Conservation (phyloP, 2,329 filamentous ascomycete genomes). For the Epichloe baconii region DNA sequence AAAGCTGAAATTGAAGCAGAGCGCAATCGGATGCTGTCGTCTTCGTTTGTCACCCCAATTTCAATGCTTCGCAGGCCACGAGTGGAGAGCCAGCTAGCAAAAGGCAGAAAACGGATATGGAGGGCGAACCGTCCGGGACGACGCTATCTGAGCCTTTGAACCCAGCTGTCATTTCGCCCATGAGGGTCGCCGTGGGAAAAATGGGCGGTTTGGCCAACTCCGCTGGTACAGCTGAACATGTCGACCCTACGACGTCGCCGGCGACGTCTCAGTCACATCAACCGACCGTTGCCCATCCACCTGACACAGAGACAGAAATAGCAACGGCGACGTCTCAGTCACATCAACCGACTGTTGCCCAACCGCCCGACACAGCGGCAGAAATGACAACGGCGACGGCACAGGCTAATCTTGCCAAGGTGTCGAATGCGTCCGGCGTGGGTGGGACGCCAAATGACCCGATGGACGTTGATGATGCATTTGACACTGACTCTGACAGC, state of each 20-base stretch:
- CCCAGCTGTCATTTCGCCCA: slow-evolving; percentile 1
- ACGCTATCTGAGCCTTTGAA: neutral
- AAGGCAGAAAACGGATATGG: slow-evolving; percentile 11
- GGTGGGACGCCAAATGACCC: slow-evolving; percentile 13
- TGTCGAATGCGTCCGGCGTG: neutral
- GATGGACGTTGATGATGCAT: slow-evolving; percentile 10
- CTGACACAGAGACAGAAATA: neutral
- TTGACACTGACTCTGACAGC: slow-evolving; percentile 3
- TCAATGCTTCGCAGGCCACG: neutral
- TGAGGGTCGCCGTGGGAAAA: slow-evolving; percentile 17
- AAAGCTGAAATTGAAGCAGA: slow-evolving; percentile 31
- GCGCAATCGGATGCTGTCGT: slow-evolving; percentile 23
- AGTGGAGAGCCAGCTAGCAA: slow-evolving; percentile 9
- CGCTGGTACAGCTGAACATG: slow-evolving; percentile 22
- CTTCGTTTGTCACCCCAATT: neutral
- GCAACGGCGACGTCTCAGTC: slow-evolving; percentile 5
- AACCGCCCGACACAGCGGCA: neutral
- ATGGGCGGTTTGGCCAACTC: slow-evolving; percentile 24
- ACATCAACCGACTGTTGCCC: slow-evolving; percentile 1
- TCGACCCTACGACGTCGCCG: slow-evolving; percentile 21
- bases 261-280: slow-evolving; percentile 9
- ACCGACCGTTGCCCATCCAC: slow-evolving; percentile 2
- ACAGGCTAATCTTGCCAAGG: slow-evolving; percentile 2
- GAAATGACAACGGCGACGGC: slow-evolving; percentile 4
- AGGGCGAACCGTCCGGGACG: slow-evolving; percentile 1